Evolutionary conservation across 768 basidiomycete genomes (phyloP), one percentile per base, ranked within the genome.

Genomic region (Tylopilus subfusipes): DNA sequence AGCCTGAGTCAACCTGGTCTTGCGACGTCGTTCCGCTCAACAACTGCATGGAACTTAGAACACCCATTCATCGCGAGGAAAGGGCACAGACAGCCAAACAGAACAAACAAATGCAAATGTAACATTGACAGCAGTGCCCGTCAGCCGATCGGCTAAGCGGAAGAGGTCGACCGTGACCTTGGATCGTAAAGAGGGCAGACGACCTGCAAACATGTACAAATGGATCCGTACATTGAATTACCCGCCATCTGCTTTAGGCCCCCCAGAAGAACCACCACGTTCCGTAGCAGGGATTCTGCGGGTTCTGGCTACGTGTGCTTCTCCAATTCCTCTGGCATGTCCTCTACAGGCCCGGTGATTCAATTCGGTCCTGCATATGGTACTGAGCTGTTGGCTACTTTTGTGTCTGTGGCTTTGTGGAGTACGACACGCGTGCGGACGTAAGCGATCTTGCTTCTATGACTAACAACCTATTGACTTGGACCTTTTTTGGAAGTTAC

Each of bases 351-450:
- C 19, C 7, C 9, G 19, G 8, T n/a, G 11, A n/a, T 39, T 9
- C 38, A n/a, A 21, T n/a, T 21, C 3, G 19, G 38, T 39, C 38
- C 19, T 2, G 19, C 19, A 9, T 39, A 25, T 42, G 58, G 57
- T 22, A 56, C 42, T 27, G 56, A 58, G 47, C 50, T 60, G n/a
- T 38, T 51, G 21, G 53, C 49, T 16, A 27, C 57, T 4, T 59
- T 36, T 18, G 10, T 50, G 14, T 42, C 48, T 38, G 44, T 59
- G 14, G 57, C 57, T 13, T 39, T 60, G 24, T 59, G 59, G 59
- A 52, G 57, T 8, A 59, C 34, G 16, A 40, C 58, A 24, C 54
- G 56, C 42, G 54, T 53, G 56, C 47, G 54, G 43, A 58, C 58
- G 52, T 58, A 29, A 19, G 52, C 24, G 12, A 39, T 6, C 12